Evolutionary conservation across 164 flowering plant genomes (phyloP), one percentile per base, ranked within the genome.

Genomic region (Tetracentron sinense): DNA sequence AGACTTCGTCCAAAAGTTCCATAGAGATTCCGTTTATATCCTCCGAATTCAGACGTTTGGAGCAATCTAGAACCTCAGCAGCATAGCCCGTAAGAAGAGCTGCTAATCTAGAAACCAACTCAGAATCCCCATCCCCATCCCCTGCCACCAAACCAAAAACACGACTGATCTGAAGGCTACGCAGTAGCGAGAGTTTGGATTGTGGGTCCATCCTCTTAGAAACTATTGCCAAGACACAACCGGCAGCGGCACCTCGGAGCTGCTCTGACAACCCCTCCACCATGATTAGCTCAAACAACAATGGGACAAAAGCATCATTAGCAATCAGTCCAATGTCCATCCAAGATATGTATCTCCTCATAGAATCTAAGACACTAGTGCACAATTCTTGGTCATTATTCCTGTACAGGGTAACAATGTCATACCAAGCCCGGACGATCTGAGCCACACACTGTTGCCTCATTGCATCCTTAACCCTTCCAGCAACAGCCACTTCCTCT

Each of bases 391-490:
- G 75, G 46, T 95, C 85, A 29, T 94, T 83, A 66, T 78, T 82
- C 70, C 71, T 83, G 49, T 85, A 95, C 76, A 81, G 61, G 2
- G 77, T 66, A 23, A 92, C 69, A 75, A 95, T 83, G 67, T 92
- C 91, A 66, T 88, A 95, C 91, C 97, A 95, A 0, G 84, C 88
- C 30, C 84, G 74, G 55, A 92, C 97, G 56, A 95, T 88, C 83
- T 87, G 94, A 38, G 83, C 54, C 27, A 92, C 77, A 63, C 99
- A 92, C 49, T 92, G 98, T 60, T 81, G 88, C 79, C 99, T 87
- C 97, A 95, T 95, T 23, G 92, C 88, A 80, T 95, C 99, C 84
- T 95, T 95, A 60, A 92, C 76, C 64, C 82, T 72, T 19, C 64
- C 77, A 0, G 97, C 85, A 25, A 74, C 82, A 3, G 79, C 74